Conservation (phyloP, 2,329 filamentous ascomycete species). For the Epichloe gansuensis region DNA sequence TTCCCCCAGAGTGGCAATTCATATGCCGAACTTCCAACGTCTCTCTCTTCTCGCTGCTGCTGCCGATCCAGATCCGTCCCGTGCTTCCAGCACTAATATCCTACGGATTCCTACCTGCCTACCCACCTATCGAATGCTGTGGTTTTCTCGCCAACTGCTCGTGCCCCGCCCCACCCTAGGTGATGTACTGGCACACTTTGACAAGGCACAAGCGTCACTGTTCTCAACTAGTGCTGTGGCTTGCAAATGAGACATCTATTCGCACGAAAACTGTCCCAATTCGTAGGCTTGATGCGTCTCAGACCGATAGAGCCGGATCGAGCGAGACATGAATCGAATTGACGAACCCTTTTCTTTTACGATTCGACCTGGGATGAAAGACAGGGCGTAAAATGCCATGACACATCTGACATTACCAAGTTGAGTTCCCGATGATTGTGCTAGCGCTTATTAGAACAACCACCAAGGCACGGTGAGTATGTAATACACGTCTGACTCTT, state of each 20-base stretch:
- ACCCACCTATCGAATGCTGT: no score
- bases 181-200: no score
- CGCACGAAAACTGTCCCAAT: background rate
- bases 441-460: no score
- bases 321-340: constrained; percentile 1
- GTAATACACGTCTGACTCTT: background rate
- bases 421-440: no score
- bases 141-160: no score
- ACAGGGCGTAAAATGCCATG: background rate
- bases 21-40: no score
- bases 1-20: background rate
- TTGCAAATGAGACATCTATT: background rate
- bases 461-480: background rate
- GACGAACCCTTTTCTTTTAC: background rate
- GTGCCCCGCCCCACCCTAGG: no score
- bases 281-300: background rate
- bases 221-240: background rate
- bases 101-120: no score
- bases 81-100: no score
- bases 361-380: background rate
- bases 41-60: no score
- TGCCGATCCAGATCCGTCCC: no score
- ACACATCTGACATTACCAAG: no score
- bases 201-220: background rate
- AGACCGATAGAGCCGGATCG: background rate